Evolutionary conservation across 2,329 filamentous ascomycete species (phyloP), one percentile per base, ranked within the genome.

Genomic region (Cladophialophora yegresii): DNA sequence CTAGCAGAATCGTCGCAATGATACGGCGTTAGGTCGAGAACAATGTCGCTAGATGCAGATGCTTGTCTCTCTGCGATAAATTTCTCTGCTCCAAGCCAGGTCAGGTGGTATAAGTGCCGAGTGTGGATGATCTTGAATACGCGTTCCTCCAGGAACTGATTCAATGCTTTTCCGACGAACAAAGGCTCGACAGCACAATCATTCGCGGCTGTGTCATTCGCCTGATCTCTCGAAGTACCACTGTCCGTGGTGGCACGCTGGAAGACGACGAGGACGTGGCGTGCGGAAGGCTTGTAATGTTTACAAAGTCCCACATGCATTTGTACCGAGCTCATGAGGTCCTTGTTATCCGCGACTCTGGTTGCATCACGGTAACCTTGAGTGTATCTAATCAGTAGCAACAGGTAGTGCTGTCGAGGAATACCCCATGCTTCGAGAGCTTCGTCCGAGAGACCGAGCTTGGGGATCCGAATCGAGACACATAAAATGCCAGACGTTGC

Each of bases 391-490:
- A 95, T 83, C 23, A 96, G 79, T 4, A 96, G 80, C 4, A 93
- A 84, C 45, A 96, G 75, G 71, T 93, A 93, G 36, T 92, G 88
- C 0, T 81, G 76, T 0, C 81, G 77, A 13, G 84, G 77, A 10
- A 96, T 75, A 65, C 88, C 83, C 92, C 92, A 96, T 1, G 92
- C 90, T 71, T 89, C 83, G 75, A 91, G 84, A 0, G 87, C 87
- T 72, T 93, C 90, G 43, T 88, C 83, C 0, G 90, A 89, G 12
- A 96, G 84, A 0, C 84, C 87, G 1, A 96, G 83, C 70, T 89
- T 89, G 3, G 83, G 79, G 32, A 90, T 84, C 3, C 86, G 86
- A 32, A 90, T 84, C 0, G 92, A 91, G 1, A 95, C 76, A 4
- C 86, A 87, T 20, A 95, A 75, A 65, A 84, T 84, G 64, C 78